Percentiles rank a stretch among this genome's conserved stretches.
Evolutionary conservation across 1,284 basidiomycete species (phyloP).

Genomic region (Rhodotorula mucilaginosa): DNA sequence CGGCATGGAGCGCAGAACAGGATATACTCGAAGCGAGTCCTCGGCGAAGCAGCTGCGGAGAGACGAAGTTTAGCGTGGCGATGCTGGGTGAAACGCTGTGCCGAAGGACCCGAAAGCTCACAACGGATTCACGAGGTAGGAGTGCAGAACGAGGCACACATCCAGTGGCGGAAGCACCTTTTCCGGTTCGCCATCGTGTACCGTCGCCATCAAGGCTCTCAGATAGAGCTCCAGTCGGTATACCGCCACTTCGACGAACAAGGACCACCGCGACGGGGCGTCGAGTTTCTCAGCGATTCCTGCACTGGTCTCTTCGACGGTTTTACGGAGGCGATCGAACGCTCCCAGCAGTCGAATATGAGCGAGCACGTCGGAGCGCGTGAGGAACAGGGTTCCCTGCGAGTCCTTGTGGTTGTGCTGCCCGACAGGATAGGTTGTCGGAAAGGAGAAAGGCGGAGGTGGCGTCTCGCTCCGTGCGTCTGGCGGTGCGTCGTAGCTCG

Average conservation of each 20-base stretch:
- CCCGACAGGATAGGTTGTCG: neutral
- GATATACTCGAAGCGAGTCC: neutral
- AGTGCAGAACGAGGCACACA: conserved; percentile 8
- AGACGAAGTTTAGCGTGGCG: neutral
- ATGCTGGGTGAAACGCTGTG: neutral
- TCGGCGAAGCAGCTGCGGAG: conserved; percentile 2
- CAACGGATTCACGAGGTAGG: conserved; percentile 12
- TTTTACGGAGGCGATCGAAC: conserved; percentile 1
- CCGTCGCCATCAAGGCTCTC: neutral
- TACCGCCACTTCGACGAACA: conserved; percentile 12
- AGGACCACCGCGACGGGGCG: conserved; percentile 13
- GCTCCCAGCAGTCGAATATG: conserved; percentile 17
- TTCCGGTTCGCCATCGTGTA: neutral
- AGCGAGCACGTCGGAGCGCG: neutral
- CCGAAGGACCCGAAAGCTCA: neutral
- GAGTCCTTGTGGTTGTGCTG: neutral
- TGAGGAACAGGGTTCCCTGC: neutral
- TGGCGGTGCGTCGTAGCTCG: neutral
- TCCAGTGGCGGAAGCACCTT: conserved; percentile 11
- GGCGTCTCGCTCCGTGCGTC: neutral
- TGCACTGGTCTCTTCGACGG: neutral
- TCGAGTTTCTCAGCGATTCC: neutral
- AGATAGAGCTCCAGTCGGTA: conserved; percentile 6
- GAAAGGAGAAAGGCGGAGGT: conserved; percentile 8
- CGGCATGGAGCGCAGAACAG: neutral